phyloP scores from a whole-genome alignment of 1,284 basidiomycete species.

The Pterulicium gracile region DNA sequence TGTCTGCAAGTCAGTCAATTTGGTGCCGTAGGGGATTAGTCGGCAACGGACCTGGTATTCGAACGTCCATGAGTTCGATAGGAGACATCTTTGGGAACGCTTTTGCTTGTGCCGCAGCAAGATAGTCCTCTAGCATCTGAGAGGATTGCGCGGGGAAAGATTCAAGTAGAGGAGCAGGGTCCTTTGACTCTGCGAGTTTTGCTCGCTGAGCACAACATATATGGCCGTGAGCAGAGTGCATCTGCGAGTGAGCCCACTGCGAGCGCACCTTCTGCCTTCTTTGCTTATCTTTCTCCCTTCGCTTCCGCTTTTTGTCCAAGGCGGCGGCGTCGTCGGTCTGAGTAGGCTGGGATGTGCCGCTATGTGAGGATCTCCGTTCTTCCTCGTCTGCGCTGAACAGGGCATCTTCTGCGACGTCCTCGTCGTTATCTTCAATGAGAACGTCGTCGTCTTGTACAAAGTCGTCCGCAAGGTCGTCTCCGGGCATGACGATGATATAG shows the following conservation, averaged over 20 bases:
- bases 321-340: conserved; percentile 15
- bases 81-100: conserved; percentile 51
- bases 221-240: too few species aligned
- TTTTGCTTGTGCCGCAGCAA: conserved; percentile 52
- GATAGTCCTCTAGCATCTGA: conserved; percentile 43
- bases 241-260: not conserved
- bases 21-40: conserved; percentile 5
- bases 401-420: conserved; percentile 29
- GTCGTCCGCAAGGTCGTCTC: conserved; percentile 76
- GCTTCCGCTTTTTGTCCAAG: conserved; percentile 53
- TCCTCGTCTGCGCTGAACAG: conserved; percentile 21
- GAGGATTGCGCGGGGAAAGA: conserved; percentile 51
- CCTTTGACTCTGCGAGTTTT: conserved; percentile 39
- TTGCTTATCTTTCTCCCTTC: conserved; percentile 61
- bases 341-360: conserved; percentile 8
- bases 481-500: conserved; percentile 14
- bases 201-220: conserved; percentile 43
- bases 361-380: conserved; percentile 13
- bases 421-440: conserved; percentile 26
- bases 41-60: conserved; percentile 53
- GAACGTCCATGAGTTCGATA: conserved; percentile 63
- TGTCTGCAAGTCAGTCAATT: conserved; percentile 40
- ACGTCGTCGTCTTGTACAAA: conserved; percentile 60
- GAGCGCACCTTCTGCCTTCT: conserved; percentile 45
- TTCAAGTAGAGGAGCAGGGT: conserved; percentile 23